phyloP scores from a whole-genome alignment of 805 yeast genomes.

The Blastobotrys americana region DNA sequence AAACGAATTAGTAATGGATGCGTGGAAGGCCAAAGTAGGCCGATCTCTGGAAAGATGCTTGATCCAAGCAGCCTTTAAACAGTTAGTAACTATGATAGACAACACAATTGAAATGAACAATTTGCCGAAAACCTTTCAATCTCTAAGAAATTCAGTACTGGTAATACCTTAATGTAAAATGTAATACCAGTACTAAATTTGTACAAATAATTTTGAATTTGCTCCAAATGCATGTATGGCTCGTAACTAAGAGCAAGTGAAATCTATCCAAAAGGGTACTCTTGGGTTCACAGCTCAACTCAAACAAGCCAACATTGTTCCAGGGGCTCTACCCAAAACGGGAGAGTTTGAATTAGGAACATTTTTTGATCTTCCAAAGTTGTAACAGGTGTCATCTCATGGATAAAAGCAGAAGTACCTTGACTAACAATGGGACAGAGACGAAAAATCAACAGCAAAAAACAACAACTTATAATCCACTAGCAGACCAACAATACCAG shows the following conservation, averaged over 20 bases:
- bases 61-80: slow-evolving; percentile 92
- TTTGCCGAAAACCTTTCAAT: slow-evolving; percentile 6
- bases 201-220: too few species aligned
- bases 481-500: slow-evolving; percentile 14
- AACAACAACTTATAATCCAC: slow-evolving; percentile 1
- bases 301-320: slow-evolving; percentile 48
- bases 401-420: slow-evolving; percentile 30
- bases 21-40: slow-evolving; percentile 97
- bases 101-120: slow-evolving; percentile 15
- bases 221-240: slow-evolving; percentile 50
- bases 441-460: slow-evolving; percentile 14
- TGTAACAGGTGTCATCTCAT: slow-evolving; percentile 84
- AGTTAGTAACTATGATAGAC: slow-evolving; percentile 30
- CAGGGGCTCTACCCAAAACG: slow-evolving; percentile 43
- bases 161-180: background rate
- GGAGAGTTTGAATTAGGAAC: slow-evolving; percentile 42
- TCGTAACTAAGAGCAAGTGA: slow-evolving; percentile 78
- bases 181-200: too few species aligned
- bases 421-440: slow-evolving; percentile 61
- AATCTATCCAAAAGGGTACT: slow-evolving; percentile 22
- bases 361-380: slow-evolving; percentile 82
- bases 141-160: background rate
- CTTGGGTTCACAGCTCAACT: slow-evolving; percentile 58
- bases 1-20: slow-evolving; percentile 92
- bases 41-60: slow-evolving; percentile 83